Conservation (phyloP, 768 basidiomycete species). For the Dentipellis fragilis region DNA sequence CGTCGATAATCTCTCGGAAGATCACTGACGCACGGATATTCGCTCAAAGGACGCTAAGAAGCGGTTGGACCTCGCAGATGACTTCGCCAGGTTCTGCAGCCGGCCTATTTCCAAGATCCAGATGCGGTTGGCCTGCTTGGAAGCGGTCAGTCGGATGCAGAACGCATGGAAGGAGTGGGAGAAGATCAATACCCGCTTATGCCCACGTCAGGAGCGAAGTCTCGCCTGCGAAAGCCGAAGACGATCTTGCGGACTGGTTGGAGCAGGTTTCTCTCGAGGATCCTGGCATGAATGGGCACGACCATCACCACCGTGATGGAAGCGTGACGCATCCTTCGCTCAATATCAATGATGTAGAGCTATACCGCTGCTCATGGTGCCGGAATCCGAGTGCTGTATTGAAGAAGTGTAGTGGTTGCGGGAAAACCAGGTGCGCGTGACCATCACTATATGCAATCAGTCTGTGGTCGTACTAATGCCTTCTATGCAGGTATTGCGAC, state of each 20-base stretch:
- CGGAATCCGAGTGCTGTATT: slow-evolving; percentile 50
- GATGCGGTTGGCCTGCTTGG: slow-evolving; percentile 41
- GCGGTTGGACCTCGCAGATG: slow-evolving; percentile 41
- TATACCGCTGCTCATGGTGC: slow-evolving; percentile 59
- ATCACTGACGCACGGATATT: not conserved
- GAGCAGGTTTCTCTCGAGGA: slow-evolving; percentile 36
- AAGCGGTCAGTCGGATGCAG: slow-evolving; percentile 37
- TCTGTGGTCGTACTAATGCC: not conserved
- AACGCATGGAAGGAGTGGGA: slow-evolving; percentile 38
- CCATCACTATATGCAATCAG: not conserved
- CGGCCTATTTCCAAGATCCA: slow-evolving; percentile 38
- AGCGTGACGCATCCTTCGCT: slow-evolving; percentile 33
- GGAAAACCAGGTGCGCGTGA: slow-evolving; percentile 26
- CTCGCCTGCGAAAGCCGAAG: slow-evolving; percentile 34
- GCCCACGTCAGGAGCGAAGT: slow-evolving; percentile 18
- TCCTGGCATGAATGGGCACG: slow-evolving; percentile 23
- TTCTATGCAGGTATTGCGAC: slow-evolving; percentile 33
- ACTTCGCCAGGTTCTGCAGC: slow-evolving; percentile 39
- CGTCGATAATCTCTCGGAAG: not conserved
- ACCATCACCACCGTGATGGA: slow-evolving; percentile 10
- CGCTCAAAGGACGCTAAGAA: slow-evolving; percentile 22
- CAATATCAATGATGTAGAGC: slow-evolving; percentile 35
- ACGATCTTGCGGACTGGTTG: slow-evolving; percentile 51
- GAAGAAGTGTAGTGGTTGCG: slow-evolving; percentile 40
- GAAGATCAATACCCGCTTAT: slow-evolving; percentile 28